Conservation (phyloP, 371 early-diverging fungal species). For the Apophysomyces variabilis region DNA sequence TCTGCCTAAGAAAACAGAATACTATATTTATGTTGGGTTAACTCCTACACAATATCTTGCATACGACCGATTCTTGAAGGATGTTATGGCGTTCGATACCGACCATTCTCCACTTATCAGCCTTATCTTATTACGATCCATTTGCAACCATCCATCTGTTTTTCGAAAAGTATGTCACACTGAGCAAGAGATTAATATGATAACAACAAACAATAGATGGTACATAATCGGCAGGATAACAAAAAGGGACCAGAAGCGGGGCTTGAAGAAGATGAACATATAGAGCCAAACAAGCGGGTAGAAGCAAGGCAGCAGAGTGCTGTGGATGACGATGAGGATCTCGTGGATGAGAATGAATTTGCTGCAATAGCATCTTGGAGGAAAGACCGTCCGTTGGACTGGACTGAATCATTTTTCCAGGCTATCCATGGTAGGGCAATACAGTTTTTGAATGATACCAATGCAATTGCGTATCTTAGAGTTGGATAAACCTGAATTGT, state of each 20-base stretch:
- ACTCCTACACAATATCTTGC: conserved; percentile 55
- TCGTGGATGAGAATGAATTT: conserved; percentile 7
- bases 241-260: neutral
- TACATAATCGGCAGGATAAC: conserved; percentile 11
- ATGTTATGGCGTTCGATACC: neutral
- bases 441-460: neutral
- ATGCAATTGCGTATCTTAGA: conserved; percentile 13
- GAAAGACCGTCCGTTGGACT: neutral
- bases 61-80: conserved; percentile 45
- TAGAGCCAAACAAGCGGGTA: neutral
- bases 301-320: neutral
- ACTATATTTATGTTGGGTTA: conserved; percentile 65
- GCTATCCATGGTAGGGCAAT: conserved; percentile 11
- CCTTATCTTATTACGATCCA: conserved; percentile 42
- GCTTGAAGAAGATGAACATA: neutral
- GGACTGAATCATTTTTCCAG: neutral
- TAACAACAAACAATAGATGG: neutral
- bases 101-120: conserved; percentile 17
- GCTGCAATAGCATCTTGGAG: conserved; percentile 5
- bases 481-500: conserved; percentile 25
- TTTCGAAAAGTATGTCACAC: conserved; percentile 38
- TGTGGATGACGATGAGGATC: neutral
- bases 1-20: conserved; percentile 75
- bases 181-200: no score
- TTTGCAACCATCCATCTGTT: conserved; percentile 78